These are phyloP conservation scores for Dactylonectria macrodidyma DNA, from an alignment of 2,329 filamentous ascomycete genomes.

Conservation along the genomic window DNA sequence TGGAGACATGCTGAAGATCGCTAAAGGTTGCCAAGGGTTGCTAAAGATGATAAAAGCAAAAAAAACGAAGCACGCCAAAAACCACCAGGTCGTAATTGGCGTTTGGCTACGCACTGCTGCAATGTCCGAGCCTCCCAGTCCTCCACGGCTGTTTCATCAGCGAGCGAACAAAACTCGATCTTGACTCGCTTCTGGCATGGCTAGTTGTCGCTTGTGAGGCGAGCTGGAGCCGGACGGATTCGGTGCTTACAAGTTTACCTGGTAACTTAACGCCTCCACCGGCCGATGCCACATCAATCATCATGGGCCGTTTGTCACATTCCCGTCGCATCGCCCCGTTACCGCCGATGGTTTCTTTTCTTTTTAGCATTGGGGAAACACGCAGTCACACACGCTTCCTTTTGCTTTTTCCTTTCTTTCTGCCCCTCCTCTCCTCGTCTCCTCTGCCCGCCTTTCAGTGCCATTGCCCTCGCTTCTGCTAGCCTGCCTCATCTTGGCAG, in stretches of 20 bases:
- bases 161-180: conserved; percentile 22
- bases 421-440: background rate
- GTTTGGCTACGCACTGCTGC: conserved; percentile 11
- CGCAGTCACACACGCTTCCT: background rate
- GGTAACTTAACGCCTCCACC: background rate
- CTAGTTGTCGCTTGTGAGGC: conserved; percentile 4
- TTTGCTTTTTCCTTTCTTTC: background rate
- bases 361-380: background rate
- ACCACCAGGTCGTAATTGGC: conserved; percentile 10
- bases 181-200: background rate
- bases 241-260: background rate
- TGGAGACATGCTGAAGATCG: background rate
- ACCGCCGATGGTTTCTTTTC: background rate
- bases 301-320: background rate
- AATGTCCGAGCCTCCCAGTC: conserved; percentile 11
- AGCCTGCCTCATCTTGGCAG: conserved; percentile 29
- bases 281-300: background rate
- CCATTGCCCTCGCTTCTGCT: conserved; percentile 23
- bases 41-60: conserved; percentile 25
- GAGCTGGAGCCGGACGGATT: conserved; percentile 2
- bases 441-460: background rate
- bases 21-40: conserved; percentile 15
- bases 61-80: conserved; percentile 3
- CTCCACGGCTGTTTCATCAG: conserved; percentile 24
- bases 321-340: conserved; percentile 1